Evolutionary conservation across 345 rosid genomes (phyloP).

Genomic region (Schrenkiella parvula): DNA sequence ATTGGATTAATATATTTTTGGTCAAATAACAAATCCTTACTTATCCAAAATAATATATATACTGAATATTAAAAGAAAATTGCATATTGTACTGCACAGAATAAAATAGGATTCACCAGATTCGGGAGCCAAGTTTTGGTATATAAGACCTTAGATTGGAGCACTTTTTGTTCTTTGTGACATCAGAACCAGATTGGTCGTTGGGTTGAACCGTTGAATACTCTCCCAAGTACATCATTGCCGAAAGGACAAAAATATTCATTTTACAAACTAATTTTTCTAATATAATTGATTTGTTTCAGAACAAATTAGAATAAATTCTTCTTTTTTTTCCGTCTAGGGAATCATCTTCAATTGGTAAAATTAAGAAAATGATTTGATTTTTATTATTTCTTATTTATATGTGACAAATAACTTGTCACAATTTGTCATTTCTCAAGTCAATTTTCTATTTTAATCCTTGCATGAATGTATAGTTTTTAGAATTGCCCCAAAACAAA

Average conservation of each 20-base stretch:
- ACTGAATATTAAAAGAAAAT: not conserved
- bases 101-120: not conserved
- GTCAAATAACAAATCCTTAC: not conserved
- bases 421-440: not conserved
- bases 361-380: not conserved
- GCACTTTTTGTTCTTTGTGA: not conserved
- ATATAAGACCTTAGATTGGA: not conserved
- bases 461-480: not conserved
- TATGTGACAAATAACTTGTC: not conserved
- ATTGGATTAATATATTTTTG: not conserved
- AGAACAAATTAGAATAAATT: not conserved
- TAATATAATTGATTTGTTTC: not conserved
- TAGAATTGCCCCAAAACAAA: no score
- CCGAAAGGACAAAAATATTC: not conserved
- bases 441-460: not conserved
- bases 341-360: not conserved
- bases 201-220: not conserved
- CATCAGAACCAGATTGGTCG: not conserved
- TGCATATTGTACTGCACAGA: not conserved
- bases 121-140: not conserved
- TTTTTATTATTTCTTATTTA: not conserved
- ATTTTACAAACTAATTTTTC: not conserved
- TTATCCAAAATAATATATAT: not conserved
- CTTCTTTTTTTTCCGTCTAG: not conserved
- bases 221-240: not conserved